A percentile compares a stretch with the other conserved stretches of the same genome.
These are phyloP conservation scores for Metrosideros polymorpha DNA, from an alignment of 441 rosid genomes.

Conservation along the genomic window DNA sequence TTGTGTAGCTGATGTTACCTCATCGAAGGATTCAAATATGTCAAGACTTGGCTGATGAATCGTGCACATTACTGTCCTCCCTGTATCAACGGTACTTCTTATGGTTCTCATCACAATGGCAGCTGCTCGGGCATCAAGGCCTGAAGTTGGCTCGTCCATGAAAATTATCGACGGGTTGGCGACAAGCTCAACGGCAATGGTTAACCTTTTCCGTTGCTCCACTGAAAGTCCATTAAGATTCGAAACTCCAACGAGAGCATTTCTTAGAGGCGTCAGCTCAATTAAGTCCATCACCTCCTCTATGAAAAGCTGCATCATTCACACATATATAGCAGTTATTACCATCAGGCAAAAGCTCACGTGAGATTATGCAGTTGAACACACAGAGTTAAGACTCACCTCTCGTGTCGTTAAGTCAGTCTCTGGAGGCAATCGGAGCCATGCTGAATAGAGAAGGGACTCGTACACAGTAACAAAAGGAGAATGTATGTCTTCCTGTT, in stretches of 20 bases:
- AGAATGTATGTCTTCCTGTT: constrained; percentile 2
- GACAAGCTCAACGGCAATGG: constrained; percentile 2
- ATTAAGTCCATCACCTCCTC: constrained; percentile 1
- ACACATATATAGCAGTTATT: not conserved
- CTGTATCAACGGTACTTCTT: not conserved
- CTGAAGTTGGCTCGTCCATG: constrained; percentile 7
- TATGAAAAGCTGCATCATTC: not conserved
- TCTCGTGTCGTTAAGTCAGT: not conserved
- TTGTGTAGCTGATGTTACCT: not conserved
- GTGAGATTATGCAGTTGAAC: not conserved
- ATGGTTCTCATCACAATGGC: constrained; percentile 6
- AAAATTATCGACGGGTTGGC: constrained; percentile 3
- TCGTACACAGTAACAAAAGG: constrained; percentile 3
- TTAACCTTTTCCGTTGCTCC: constrained; percentile 7
- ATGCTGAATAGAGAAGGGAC: constrained; percentile 3
- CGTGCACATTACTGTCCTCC: constrained; percentile 2
- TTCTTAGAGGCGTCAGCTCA: not conserved
- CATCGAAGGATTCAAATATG: constrained; percentile 1
- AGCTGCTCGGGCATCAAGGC: constrained; percentile 6
- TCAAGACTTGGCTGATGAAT: constrained; percentile 7
- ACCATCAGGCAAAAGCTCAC: not conserved
- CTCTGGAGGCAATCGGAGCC: constrained; percentile 1
- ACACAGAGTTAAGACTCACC: not conserved
- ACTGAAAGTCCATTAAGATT: not conserved
- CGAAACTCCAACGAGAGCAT: not conserved